Conservation (phyloP, 2,329 filamentous ascomycete species). For the Talaromyces rugulosus region DNA sequence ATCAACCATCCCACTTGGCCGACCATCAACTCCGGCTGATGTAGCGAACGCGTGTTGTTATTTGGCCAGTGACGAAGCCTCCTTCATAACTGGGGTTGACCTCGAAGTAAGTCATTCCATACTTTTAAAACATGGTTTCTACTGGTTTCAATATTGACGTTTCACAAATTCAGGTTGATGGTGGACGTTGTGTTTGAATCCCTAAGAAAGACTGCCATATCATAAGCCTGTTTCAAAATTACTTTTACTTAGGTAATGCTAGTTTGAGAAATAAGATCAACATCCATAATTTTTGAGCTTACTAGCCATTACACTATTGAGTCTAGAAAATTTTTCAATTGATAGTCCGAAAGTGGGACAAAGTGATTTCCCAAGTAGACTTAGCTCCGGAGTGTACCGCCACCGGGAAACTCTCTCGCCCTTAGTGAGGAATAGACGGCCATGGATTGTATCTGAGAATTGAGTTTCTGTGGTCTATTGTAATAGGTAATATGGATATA, state of each 20-base stretch:
- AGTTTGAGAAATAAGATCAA: no score
- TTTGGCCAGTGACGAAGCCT: constrained; percentile 66
- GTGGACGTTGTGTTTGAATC: constrained; percentile 8
- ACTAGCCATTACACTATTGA: no score
- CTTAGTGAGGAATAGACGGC: no score
- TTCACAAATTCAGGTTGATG: background rate
- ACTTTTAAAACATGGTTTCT: no score
- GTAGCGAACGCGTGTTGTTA: constrained; percentile 70
- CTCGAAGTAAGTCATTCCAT: constrained; percentile 35
- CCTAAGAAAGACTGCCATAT: background rate
- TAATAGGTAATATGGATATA: background rate
- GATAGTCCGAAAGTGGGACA: no score
- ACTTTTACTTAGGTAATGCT: no score
- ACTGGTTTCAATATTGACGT: background rate
- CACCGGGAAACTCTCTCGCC: background rate
- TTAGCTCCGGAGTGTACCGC: background rate
- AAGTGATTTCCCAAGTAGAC: background rate
- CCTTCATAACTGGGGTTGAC: constrained; percentile 69
- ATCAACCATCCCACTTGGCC: constrained; percentile 40
- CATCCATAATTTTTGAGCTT: no score
- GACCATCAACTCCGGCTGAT: constrained; percentile 48
- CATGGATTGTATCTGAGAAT: no score
- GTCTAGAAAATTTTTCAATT: no score
- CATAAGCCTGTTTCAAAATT: no score
- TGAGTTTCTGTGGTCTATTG: no score